Evolutionary conservation across 116 monocot species (phyloP).

Genomic region (Papilionanthe hybrid): DNA sequence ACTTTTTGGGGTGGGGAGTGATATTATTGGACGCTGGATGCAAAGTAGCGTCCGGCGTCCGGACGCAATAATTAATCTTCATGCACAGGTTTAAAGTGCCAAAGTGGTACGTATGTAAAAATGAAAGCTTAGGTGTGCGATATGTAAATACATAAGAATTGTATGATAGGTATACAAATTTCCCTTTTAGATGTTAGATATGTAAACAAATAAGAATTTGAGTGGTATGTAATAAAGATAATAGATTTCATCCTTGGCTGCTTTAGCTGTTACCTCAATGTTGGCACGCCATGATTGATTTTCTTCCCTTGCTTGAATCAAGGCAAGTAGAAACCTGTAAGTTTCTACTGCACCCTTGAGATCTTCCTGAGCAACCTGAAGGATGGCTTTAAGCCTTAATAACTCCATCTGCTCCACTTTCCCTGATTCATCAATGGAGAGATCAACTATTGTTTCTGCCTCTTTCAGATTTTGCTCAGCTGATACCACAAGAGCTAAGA

Average conservation of each 20-base stretch:
- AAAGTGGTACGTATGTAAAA: too few species aligned
- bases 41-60: too few species aligned
- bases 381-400: constrained; percentile 54
- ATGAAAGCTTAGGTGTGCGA: too few species aligned
- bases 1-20: too few species aligned
- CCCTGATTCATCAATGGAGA: constrained; percentile 58
- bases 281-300: constrained; percentile 5
- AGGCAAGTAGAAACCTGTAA: constrained; percentile 52
- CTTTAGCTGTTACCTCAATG: constrained; percentile 22
- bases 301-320: constrained; percentile 38
- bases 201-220: too few species aligned
- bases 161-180: too few species aligned
- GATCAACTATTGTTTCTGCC: constrained; percentile 64
- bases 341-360: constrained; percentile 57
- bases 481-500: constrained; percentile 56
- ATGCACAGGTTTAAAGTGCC: too few species aligned
- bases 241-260: background rate
- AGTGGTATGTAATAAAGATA: background rate
- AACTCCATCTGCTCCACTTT: constrained; percentile 43
- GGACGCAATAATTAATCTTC: too few species aligned
- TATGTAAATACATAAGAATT: too few species aligned
- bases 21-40: too few species aligned
- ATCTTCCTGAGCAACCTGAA: constrained; percentile 52
- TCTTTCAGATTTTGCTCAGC: constrained; percentile 51
- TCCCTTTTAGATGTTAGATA: too few species aligned